Conservation (phyloP, 2,329 filamentous ascomycete species). For the Botrytis medusae region DNA sequence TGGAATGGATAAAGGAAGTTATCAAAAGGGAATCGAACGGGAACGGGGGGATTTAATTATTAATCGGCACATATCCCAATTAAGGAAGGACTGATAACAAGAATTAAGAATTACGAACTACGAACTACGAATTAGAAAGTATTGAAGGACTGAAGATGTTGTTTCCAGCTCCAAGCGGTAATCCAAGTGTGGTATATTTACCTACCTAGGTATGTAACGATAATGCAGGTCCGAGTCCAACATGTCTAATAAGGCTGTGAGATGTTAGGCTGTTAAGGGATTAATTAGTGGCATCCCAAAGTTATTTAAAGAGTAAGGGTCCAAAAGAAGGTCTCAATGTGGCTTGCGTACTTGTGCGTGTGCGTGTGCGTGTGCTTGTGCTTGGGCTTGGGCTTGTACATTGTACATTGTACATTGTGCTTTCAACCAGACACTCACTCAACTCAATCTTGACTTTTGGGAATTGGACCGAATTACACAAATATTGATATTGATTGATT, state of each 20-base stretch:
- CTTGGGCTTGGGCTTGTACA: not conserved
- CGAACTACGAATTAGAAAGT: not conserved
- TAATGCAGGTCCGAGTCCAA: conserved; percentile 5
- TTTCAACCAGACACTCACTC: too few species aligned
- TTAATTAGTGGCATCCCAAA: not conserved
- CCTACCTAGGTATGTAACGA: not conserved
- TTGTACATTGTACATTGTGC: not conserved
- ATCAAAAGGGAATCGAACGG: not conserved
- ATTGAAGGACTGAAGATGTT: not conserved
- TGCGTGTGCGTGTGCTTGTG: not conserved
- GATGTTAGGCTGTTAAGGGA: not conserved
- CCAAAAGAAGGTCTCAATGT: not conserved
- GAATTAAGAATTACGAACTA: not conserved
- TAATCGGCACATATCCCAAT: not conserved
- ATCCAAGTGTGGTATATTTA: not conserved
- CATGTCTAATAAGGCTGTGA: conserved; percentile 5
- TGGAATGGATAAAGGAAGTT: not conserved
- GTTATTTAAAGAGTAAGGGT: not conserved
- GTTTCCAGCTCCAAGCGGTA: not conserved
- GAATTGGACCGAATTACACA: not conserved
- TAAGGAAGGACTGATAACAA: not conserved
- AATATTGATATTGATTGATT: not conserved
- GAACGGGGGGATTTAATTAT: not conserved
- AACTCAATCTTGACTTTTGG: not conserved
- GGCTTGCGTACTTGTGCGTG: not conserved